These are phyloP conservation scores for Davidsoniella neocaledoniae DNA, from an alignment of 2,329 filamentous ascomycete genomes.

Conservation along the genomic window DNA sequence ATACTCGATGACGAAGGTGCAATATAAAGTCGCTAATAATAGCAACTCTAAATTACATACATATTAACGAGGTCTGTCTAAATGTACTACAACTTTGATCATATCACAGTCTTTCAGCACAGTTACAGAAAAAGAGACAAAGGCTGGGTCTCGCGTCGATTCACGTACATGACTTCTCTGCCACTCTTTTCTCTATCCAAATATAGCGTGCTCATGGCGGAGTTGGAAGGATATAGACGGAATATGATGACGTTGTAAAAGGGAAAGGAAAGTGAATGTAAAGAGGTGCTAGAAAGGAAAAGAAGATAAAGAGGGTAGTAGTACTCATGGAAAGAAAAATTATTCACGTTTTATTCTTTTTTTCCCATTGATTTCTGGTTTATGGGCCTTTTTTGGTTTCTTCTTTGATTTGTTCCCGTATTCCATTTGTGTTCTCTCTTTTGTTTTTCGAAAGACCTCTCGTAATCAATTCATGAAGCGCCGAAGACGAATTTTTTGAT, in stretches of 20 bases:
- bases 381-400: constrained; percentile 11
- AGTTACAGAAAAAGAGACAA: too few relatives aligned
- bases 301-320: too few relatives aligned
- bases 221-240: constrained; percentile 2
- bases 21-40: too few relatives aligned
- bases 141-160: neutral
- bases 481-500: constrained; percentile 15
- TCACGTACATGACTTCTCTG: constrained; percentile 3
- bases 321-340: constrained; percentile 2
- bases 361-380: constrained; percentile 7
- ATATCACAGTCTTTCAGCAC: too few relatives aligned
- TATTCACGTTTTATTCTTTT: constrained; percentile 10
- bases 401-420: constrained; percentile 9
- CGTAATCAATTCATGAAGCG: constrained; percentile 12
- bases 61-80: too few relatives aligned
- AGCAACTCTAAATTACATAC: too few relatives aligned
- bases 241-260: too few relatives aligned
- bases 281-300: too few relatives aligned
- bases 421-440: constrained; percentile 9
- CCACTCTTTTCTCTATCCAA: constrained; percentile 2
- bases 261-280: too few relatives aligned
- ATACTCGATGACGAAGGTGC: too few relatives aligned
- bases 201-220: neutral
- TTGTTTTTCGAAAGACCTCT: constrained; percentile 11
- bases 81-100: too few relatives aligned